Conservation (phyloP, 805 yeast genomes). For the Kluyveromyces wickerhamii region DNA sequence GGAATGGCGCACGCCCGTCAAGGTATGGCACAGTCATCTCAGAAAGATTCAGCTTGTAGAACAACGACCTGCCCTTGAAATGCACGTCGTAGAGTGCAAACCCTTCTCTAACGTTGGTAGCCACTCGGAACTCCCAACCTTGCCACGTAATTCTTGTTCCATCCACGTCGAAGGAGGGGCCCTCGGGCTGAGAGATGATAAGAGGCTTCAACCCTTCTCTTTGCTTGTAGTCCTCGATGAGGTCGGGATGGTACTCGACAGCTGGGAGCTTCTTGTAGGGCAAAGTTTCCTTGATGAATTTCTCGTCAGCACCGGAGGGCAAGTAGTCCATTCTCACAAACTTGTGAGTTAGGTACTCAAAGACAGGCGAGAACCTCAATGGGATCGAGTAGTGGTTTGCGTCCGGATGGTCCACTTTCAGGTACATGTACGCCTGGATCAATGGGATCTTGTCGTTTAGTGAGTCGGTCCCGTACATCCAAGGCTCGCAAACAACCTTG, state of each 20-base stretch:
- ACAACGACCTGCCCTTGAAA: conserved; percentile 69
- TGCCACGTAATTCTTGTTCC: conserved; percentile 68
- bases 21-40: conserved; percentile 90
- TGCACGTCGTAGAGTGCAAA: conserved; percentile 62
- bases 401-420: conserved; percentile 59
- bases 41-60: conserved; percentile 64
- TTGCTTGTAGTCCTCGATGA: conserved; percentile 41
- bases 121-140: conserved; percentile 73
- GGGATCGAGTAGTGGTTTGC: conserved; percentile 73
- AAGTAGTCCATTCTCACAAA: conserved; percentile 66
- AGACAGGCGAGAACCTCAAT: conserved; percentile 65
- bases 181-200: conserved; percentile 67
- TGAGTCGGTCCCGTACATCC: conserved; percentile 82
- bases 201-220: conserved; percentile 60
- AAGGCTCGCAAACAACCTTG: conserved; percentile 58
- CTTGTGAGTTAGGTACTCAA: conserved; percentile 50
- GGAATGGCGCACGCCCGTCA: conserved; percentile 76
- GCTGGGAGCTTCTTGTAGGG: conserved; percentile 54
- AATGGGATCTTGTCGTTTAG: conserved; percentile 44
- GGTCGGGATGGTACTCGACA: conserved; percentile 68
- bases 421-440: conserved; percentile 69
- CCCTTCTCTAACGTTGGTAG: conserved; percentile 71
- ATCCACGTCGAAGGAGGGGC: conserved; percentile 57
- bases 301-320: conserved; percentile 64
- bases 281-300: conserved; percentile 42